Evolutionary conservation across 345 rosid genomes (phyloP).

Genomic region (Linum trigynum): DNA sequence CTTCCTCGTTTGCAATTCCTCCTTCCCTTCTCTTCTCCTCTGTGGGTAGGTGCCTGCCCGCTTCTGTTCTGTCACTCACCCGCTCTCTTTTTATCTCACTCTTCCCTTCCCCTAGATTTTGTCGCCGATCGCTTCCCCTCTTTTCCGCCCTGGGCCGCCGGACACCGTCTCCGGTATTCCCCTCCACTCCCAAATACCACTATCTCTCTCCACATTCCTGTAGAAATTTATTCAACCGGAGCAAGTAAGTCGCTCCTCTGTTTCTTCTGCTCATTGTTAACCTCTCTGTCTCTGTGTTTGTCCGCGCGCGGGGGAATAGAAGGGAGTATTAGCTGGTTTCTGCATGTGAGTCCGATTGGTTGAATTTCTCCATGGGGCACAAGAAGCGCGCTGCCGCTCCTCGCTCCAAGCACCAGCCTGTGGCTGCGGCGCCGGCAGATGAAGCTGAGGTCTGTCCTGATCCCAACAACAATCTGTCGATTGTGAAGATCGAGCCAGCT

Average conservation of each 20-base stretch:
- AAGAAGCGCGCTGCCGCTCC: constrained; percentile 53
- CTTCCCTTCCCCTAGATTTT: constrained; percentile 3
- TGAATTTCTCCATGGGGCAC: constrained; percentile 54
- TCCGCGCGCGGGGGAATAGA: background rate
- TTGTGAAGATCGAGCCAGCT: constrained; percentile 25
- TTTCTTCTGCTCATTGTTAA: background rate
- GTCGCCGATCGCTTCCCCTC: constrained; percentile 3
- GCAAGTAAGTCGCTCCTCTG: background rate
- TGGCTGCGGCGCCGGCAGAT: constrained; percentile 13
- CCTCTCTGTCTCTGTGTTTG: background rate
- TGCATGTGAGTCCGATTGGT: constrained; percentile 31
- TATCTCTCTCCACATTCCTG: background rate
- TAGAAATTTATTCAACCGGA: background rate
- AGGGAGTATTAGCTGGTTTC: background rate
- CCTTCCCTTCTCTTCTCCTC: background rate
- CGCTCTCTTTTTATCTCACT: background rate
- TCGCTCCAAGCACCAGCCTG: constrained; percentile 43
- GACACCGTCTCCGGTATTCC: too few species aligned
- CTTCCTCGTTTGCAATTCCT: background rate
- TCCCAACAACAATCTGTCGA: constrained; percentile 12
- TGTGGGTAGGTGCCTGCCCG: background rate
- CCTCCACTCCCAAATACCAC: background rate
- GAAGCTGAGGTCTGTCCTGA: constrained; percentile 14
- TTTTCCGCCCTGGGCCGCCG: background rate
- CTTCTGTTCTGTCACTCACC: background rate